Evolutionary conservation across 257 asterid genomes (phyloP).

Genomic region (Petunia secreta): DNA sequence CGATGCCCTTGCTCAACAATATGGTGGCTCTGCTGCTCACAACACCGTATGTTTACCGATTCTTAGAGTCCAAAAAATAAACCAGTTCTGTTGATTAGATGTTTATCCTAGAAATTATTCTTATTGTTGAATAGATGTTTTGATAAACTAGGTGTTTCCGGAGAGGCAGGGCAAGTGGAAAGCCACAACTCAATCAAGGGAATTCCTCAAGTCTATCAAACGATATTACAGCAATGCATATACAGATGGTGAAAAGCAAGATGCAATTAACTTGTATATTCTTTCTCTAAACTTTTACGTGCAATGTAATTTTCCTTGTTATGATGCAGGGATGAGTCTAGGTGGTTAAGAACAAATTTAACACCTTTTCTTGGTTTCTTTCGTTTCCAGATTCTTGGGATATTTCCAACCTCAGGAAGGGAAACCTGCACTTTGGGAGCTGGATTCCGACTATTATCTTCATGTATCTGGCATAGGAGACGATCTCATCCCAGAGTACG

Average conservation of each 20-base stretch:
- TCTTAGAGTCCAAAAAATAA: not conserved
- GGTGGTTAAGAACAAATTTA: conserved; percentile 23
- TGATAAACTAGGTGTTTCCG: conserved; percentile 70
- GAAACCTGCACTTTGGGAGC: conserved; percentile 97
- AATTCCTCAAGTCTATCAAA: conserved; percentile 92
- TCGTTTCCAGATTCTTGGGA: conserved; percentile 81
- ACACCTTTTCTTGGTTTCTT: conserved; percentile 32
- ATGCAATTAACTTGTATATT: conserved; percentile 89
- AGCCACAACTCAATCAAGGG: conserved; percentile 98
- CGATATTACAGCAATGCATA: conserved; percentile 97
- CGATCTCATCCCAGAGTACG: conserved; percentile 68
- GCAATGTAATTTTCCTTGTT: conserved; percentile 25
- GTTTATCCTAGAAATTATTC: not conserved
- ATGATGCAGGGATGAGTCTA: conserved; percentile 20
- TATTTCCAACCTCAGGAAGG: conserved; percentile 98
- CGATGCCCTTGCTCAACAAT: conserved; percentile 98
- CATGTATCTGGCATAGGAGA: conserved; percentile 96
- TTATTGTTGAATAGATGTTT: conserved; percentile 27
- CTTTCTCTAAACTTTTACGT: conserved; percentile 29
- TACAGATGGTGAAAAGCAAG: conserved; percentile 99
- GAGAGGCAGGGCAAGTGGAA: conserved; percentile 99
- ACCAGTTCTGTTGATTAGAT: conserved; percentile 5
- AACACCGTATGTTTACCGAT: conserved; percentile 61
- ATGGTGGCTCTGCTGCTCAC: conserved; percentile 99
- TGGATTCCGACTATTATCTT: conserved; percentile 99